phyloP scores from a whole-genome alignment of 257 asterid genomes.

The Orobanche coerulescens region DNA sequence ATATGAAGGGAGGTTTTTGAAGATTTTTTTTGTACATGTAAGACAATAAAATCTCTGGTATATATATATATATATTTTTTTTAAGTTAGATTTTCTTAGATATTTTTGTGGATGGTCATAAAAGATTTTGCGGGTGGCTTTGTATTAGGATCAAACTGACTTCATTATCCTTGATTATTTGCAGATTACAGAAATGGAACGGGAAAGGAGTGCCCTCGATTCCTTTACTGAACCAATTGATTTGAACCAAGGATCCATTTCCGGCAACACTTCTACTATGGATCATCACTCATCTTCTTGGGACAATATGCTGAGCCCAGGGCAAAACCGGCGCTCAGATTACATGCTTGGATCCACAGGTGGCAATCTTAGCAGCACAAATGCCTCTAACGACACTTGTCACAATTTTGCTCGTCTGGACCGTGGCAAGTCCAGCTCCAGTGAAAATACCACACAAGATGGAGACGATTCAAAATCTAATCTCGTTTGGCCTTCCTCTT shows the following conservation, averaged over 20 bases:
- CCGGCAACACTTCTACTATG: conserved; percentile 40
- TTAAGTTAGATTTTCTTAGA: no score
- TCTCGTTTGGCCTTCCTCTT: conserved; percentile 53
- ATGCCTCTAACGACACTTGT: conserved; percentile 25
- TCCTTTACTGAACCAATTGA: conserved; percentile 71
- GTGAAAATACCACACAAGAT: conserved; percentile 33
- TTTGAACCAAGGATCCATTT: conserved; percentile 63
- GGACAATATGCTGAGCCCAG: conserved; percentile 50
- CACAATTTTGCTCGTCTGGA: conserved; percentile 49
- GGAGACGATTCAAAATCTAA: conserved; percentile 31
- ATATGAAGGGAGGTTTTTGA: neutral
- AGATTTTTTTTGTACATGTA: neutral
- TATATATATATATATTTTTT: no score
- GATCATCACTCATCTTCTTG: conserved; percentile 45
- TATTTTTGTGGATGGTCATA: neutral
- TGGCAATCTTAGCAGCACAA: conserved; percentile 26
- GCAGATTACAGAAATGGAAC: conserved; percentile 49
- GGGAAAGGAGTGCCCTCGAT: conserved; percentile 54
- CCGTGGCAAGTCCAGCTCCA: conserved; percentile 73
- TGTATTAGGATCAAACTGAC: neutral
- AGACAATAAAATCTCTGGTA: no score
- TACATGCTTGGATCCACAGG: conserved; percentile 38
- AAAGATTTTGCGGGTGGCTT: neutral
- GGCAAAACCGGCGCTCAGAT: conserved; percentile 42
- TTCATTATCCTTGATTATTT: neutral